Evolutionary conservation across 129 eudicot species (phyloP), one percentile per base, ranked within the genome.

Genomic region (Centella asiatica): DNA sequence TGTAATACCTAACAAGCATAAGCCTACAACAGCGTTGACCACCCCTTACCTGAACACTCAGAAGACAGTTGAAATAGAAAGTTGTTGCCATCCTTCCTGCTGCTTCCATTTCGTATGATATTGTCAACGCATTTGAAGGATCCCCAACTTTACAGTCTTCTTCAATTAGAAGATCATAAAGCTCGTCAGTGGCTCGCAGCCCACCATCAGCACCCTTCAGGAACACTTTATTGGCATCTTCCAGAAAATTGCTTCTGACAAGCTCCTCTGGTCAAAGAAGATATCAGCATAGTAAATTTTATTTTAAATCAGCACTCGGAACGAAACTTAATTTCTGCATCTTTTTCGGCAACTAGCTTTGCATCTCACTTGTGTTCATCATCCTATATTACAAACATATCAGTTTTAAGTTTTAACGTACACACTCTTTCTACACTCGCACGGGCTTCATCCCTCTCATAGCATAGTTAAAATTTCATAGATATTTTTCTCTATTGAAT

Each of bases 31-130:
- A n/a, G n/a, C 27, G 31, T 44, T 15, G 12, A 31, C 10, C 70
- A 39, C 20, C 2, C 39, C 37, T 66, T 66, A 80, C 97, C 90
- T 90, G 98, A 51, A 86, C 90, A 64, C 98, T 90, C 58, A 90
- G 83, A 52, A 90, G 98, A 69, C 90, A 90, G 69, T 90, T 90
- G 74, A 90, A 90, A 72, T 90, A 95, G 68, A 79, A 83, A 46
- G 98, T 90, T 7, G 98, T 86, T 70, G 98, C 98, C 95, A 84
- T 81, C 58, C 98, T 75, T 49, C 98, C 98, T 53, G 94, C 94
- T 11, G 90, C 89, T 81, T 90, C 98, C 98, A 90, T 90, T 76
- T 86, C 90, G 67, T 90, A 90, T n/a, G 98, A 92, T 67, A 90
- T 90, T 54, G 98, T 90, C 34, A 90, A 76, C 37, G 98, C 98